Evolutionary conservation across 345 rosid genomes (phyloP).

Genomic region (Citrus cavaleriei): DNA sequence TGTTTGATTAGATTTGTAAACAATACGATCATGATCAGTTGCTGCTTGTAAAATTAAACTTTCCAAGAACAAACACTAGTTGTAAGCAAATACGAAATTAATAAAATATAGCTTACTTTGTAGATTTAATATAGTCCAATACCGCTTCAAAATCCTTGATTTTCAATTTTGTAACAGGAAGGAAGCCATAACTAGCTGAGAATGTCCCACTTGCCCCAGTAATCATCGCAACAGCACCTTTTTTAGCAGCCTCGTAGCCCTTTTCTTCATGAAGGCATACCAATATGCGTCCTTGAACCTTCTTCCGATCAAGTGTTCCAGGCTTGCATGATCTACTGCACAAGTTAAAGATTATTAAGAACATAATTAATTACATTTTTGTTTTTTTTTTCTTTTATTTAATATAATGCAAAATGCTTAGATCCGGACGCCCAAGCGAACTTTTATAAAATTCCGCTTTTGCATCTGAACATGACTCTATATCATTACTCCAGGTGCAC

Average conservation of each 20-base stretch:
- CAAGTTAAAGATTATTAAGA: too few relatives aligned
- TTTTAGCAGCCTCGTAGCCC: constrained; percentile 32
- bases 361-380: too few relatives aligned
- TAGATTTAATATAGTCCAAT: constrained; percentile 36
- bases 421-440: too few relatives aligned
- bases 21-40: background rate
- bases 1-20: constrained; percentile 1
- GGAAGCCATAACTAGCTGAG: constrained; percentile 35
- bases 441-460: too few relatives aligned
- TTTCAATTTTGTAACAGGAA: constrained; percentile 45
- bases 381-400: too few relatives aligned
- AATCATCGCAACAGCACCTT: constrained; percentile 59
- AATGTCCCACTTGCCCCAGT: constrained; percentile 25
- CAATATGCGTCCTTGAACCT: constrained; percentile 62
- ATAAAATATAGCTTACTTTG: constrained; percentile 26
- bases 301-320: constrained; percentile 46
- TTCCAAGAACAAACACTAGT: background rate
- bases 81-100: background rate
- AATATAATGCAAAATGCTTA: too few relatives aligned
- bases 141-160: constrained; percentile 33
- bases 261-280: constrained; percentile 42
- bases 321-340: constrained; percentile 37
- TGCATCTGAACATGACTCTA: too few relatives aligned
- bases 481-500: background rate
- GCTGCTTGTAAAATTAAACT: background rate